These are phyloP conservation scores for Huiozyma naganishii DNA, from an alignment of 805 yeast genomes.

Conservation along the genomic window DNA sequence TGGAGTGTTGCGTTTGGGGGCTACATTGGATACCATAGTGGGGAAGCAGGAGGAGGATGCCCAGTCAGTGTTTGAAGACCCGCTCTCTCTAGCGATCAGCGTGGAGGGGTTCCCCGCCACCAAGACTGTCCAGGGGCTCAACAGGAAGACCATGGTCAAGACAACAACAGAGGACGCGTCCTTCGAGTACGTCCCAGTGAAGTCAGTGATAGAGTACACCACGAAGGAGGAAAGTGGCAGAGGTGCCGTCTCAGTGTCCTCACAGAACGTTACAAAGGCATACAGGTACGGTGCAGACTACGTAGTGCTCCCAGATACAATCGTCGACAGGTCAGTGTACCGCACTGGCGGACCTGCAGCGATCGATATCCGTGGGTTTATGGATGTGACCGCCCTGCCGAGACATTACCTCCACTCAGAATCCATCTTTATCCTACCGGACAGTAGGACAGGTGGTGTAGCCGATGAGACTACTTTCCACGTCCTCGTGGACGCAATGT, in stretches of 20 bases:
- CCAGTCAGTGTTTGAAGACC: constrained; percentile 17
- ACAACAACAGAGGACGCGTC: constrained; percentile 5
- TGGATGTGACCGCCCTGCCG: constrained; percentile 37
- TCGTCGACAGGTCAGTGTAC: constrained; percentile 33
- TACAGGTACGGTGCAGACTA: constrained; percentile 56
- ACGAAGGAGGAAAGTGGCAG: constrained; percentile 11
- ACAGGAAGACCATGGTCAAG: constrained; percentile 15
- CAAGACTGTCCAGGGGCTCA: constrained; percentile 21
- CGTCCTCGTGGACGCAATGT: constrained; percentile 43
- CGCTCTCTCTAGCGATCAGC: constrained; percentile 29
- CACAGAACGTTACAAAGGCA: constrained; percentile 40
- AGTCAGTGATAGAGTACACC: constrained; percentile 17
- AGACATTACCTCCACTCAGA: constrained; percentile 52
- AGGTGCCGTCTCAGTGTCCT: constrained; percentile 11
- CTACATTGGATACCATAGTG: constrained; percentile 7
- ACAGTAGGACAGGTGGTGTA: constrained; percentile 21
- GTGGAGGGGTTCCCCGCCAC: constrained; percentile 54
- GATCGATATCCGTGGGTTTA: constrained; percentile 56
- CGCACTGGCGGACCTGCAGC: constrained; percentile 34
- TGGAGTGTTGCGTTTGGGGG: constrained; percentile 23
- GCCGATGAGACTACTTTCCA: constrained; percentile 35
- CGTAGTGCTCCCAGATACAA: constrained; percentile 40
- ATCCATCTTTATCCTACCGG: constrained; percentile 41
- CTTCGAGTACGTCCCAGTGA: constrained; percentile 8
- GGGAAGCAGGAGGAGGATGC: neutral